These are phyloP conservation scores for Podaxis sp. DNA, from an alignment of 768 basidiomycete species.

Conservation along the genomic window DNA sequence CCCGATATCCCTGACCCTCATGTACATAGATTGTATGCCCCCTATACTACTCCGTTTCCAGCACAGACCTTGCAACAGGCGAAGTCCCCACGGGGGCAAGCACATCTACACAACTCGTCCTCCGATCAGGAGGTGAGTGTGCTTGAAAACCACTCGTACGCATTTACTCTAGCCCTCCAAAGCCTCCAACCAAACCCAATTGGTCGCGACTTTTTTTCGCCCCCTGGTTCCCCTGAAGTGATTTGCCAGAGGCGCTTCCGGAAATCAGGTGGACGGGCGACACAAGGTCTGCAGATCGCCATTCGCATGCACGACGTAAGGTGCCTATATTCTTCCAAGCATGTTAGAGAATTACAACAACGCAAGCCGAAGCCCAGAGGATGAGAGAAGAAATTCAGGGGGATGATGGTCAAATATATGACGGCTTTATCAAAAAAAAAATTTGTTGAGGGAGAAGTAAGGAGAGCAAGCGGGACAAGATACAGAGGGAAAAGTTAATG, in stretches of 20 bases:
- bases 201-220: neutral
- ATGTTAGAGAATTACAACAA: neutral
- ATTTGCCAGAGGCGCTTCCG: constrained; percentile 1
- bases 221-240: neutral
- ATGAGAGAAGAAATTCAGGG: neutral
- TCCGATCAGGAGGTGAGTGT: neutral
- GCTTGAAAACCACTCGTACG: constrained; percentile 1
- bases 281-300: too few species aligned
- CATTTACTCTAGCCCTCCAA: constrained; percentile 3
- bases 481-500: neutral
- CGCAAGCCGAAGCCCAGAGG: neutral
- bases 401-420: neutral
- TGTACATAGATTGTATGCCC: constrained; percentile 50
- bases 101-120: constrained; percentile 42
- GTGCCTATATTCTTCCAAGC: neutral
- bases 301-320: neutral
- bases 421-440: neutral
- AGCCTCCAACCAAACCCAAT: neutral
- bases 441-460: neutral
- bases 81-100: constrained; percentile 76
- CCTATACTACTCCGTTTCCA: constrained; percentile 80
- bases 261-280: neutral
- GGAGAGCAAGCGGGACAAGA: neutral
- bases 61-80: constrained; percentile 74
- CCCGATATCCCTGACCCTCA: neutral